Evolutionary conservation across 1,284 basidiomycete species (phyloP).

Genomic region (Schizophyllum amplum): DNA sequence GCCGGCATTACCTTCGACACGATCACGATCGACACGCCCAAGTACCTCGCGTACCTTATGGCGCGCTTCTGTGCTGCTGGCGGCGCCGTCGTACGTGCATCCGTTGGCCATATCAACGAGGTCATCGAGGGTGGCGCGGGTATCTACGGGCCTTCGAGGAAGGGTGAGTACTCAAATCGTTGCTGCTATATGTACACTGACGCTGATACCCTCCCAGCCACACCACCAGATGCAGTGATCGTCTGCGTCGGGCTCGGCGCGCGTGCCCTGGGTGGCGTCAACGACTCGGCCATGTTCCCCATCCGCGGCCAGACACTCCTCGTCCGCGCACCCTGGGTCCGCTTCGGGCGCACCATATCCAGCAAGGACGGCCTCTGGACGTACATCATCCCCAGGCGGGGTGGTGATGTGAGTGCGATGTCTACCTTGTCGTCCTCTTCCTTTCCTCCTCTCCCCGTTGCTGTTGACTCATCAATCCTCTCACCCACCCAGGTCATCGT

Average conservation of each 20-base stretch:
- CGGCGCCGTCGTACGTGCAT: slow-evolving; percentile 46
- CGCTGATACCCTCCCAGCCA: slow-evolving; percentile 7
- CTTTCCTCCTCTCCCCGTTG: no score
- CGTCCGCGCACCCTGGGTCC: slow-evolving; percentile 68
- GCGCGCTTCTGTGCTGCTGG: slow-evolving; percentile 51
- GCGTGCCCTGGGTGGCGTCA: slow-evolving; percentile 66
- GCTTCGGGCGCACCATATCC: slow-evolving; percentile 48
- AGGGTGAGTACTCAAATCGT: neutral
- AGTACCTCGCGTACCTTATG: slow-evolving; percentile 63
- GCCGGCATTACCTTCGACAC: slow-evolving; percentile 53
- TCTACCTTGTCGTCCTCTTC: no score
- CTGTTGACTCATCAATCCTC: no score
- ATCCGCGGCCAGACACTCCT: slow-evolving; percentile 83
- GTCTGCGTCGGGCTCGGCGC: slow-evolving; percentile 64
- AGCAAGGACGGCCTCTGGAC: slow-evolving; percentile 42
- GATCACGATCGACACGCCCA: slow-evolving; percentile 57
- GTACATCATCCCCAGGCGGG: slow-evolving; percentile 65
- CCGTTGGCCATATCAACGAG: slow-evolving; percentile 56
- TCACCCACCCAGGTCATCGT: slow-evolving; percentile 35
- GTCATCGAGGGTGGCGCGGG: slow-evolving; percentile 48
- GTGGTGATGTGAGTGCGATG: slow-evolving; percentile 48
- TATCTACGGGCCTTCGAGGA: slow-evolving; percentile 20
- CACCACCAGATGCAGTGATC: slow-evolving; percentile 45
- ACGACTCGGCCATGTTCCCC: slow-evolving; percentile 67
- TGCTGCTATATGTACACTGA: no score